Base-by-base conservation (phyloP, 2,329 filamentous ascomycete species). In the Fusarium sp. region DNA sequence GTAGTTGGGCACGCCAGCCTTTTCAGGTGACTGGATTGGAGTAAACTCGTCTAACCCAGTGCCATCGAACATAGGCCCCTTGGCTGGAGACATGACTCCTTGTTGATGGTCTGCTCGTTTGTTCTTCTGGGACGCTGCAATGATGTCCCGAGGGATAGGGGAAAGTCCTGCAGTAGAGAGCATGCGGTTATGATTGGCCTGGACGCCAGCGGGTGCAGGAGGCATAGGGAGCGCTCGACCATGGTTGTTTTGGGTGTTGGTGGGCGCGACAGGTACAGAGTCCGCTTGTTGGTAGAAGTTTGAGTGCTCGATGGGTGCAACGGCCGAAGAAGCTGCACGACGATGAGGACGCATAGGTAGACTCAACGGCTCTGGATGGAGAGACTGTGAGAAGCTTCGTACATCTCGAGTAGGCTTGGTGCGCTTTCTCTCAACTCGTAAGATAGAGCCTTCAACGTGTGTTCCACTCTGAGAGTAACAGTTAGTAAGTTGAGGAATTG, bases 391-490 rank as follows among this genome's bases (percentile, higher is more conserved):
- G 13, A 49, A 58, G 20, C 62, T n/a, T 3, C 58, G 54, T 1
- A 52, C 9, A 16, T 56, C 48, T 4, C 70, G 56, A 15, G 64
- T 58, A 13, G 59, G 51, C 38, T 73, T 72, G 15, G 75, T 70
- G 32, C 75, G 72, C 72, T 82, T 83, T 13, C 79, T 79, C 56
- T 82, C 80, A 4, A 82, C 81, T 6, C 80, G 78, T 34, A 84
- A 71, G 25, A 73, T 61, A 49, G 67, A 67, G 8, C 76, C 80
- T 7, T 78, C 70, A 20, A 84, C 51, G 1, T 69, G 56, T 7
- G 69, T 74, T 10, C 77, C 77, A 47, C 81, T 69, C 82, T 84
- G 52, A 2, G 32, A 22, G 22, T 29, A 38, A 49, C 15, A 22
- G 43, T 65, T 52, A 61, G 64, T 8, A 51, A 9, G 16, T 16